A percentile compares a stretch with the other conserved stretches of the same genome.
These are phyloP conservation scores for Geotrichum europaeum DNA, from an alignment of 1,139 yeast genomes.

Conservation along the genomic window DNA sequence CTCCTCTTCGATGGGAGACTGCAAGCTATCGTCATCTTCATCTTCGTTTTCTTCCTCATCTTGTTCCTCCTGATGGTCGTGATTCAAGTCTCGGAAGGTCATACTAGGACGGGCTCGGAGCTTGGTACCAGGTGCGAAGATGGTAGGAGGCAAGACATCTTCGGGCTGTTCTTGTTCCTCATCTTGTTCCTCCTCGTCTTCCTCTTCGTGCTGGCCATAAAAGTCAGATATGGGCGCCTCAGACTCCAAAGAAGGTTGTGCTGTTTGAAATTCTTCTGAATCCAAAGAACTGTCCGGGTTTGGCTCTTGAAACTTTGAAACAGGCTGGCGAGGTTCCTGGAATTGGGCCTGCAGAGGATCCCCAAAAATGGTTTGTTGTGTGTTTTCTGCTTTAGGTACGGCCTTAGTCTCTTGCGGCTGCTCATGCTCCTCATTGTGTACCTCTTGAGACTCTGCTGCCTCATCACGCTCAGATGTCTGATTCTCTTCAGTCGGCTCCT, in stretches of 20 bases:
- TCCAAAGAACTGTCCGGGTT: not conserved
- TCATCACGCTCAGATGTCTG: not conserved
- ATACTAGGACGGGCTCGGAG: conserved; percentile 34
- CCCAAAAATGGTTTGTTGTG: not conserved
- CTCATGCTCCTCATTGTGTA: not conserved
- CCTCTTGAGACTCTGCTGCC: not conserved
- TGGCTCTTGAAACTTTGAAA: not conserved
- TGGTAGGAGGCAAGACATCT: conserved; percentile 10
- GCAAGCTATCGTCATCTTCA: conserved; percentile 29
- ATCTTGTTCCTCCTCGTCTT: not conserved
- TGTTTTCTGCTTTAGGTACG: not conserved
- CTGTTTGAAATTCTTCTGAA: not conserved
- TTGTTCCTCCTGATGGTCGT: conserved; percentile 18
- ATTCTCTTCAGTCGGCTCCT: not conserved
- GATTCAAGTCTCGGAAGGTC: conserved; percentile 21
- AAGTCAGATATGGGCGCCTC: not conserved
- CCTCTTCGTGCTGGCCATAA: not conserved
- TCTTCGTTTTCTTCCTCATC: conserved; percentile 20
- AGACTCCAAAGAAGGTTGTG: not conserved
- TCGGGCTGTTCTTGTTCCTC: not conserved
- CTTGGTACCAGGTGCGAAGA: conserved; percentile 22
- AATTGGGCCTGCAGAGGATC: not conserved
- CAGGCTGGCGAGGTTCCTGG: not conserved
- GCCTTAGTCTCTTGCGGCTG: not conserved
- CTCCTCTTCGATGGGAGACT: conserved; percentile 16